Percentiles rank a stretch among this genome's conserved stretches.
These are phyloP conservation scores for Nakaseomyces kungkrabaensis DNA, from an alignment of 1,139 yeast genomes.

Conservation along the genomic window DNA sequence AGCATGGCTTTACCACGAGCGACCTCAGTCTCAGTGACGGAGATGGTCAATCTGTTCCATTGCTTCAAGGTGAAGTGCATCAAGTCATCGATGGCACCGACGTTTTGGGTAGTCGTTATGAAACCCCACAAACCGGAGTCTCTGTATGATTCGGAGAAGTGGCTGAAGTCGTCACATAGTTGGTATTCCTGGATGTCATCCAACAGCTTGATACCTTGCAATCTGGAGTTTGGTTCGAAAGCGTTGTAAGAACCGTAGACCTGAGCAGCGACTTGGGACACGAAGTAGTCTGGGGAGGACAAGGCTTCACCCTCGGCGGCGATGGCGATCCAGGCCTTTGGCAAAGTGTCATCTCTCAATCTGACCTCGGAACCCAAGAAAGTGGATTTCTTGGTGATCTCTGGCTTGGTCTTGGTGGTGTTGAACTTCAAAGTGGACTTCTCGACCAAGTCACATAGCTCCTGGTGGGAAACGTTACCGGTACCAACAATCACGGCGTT, in stretches of 20 bases:
- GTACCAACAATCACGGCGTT: slow-evolving; percentile 64
- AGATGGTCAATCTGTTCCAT: slow-evolving; percentile 75
- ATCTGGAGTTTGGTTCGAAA: slow-evolving; percentile 44
- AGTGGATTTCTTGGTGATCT: slow-evolving; percentile 36
- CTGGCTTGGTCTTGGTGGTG: slow-evolving; percentile 43
- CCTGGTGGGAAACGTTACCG: slow-evolving; percentile 63
- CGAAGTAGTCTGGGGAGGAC: slow-evolving; percentile 53
- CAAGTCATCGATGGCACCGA: slow-evolving; percentile 56
- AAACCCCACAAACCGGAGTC: slow-evolving; percentile 82
- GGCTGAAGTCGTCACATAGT: slow-evolving; percentile 59
- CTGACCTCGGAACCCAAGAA: slow-evolving; percentile 81
- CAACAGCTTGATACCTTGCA: slow-evolving; percentile 80
- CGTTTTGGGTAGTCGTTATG: slow-evolving; percentile 52
- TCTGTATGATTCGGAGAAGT: slow-evolving; percentile 61
- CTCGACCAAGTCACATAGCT: slow-evolving; percentile 55
- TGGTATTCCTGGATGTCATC: slow-evolving; percentile 63
- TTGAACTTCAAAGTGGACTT: slow-evolving; percentile 30
- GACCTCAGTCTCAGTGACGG: slow-evolving; percentile 68
- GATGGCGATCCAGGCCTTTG: slow-evolving; percentile 66
- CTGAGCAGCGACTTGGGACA: slow-evolving; percentile 65
- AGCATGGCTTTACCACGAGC: slow-evolving; percentile 65
- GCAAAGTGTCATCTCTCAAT: slow-evolving; percentile 79
- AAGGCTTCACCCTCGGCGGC: slow-evolving; percentile 65
- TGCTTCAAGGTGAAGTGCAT: slow-evolving; percentile 71
- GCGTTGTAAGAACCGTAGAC: slow-evolving; percentile 54